Percentiles rank a stretch among this genome's conserved stretches.
phyloP scores from a whole-genome alignment of 2,329 filamentous ascomycete genomes.

The Calonectria pseudoturangicola region DNA sequence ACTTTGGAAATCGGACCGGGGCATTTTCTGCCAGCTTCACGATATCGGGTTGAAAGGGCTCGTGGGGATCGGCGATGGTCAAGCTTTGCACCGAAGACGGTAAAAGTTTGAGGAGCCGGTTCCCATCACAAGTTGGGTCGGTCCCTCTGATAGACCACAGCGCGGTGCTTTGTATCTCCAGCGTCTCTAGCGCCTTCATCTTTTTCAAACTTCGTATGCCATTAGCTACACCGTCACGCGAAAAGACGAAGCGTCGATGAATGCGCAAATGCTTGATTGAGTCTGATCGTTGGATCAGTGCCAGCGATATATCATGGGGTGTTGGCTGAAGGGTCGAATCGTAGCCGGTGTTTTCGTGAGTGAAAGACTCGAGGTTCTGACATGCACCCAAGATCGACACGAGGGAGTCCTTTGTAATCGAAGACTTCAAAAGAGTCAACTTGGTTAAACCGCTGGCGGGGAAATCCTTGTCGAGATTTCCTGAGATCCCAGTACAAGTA shows the following conservation, averaged over 20 bases:
- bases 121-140: background rate
- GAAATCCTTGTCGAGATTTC: background rate
- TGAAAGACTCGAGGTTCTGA: background rate
- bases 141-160: background rate
- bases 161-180: constrained; percentile 15
- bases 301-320: background rate
- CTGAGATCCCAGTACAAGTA: background rate
- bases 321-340: constrained; percentile 11
- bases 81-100: background rate
- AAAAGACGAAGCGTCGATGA: constrained; percentile 13
- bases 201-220: constrained; percentile 1
- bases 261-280: background rate
- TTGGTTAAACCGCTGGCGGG: background rate
- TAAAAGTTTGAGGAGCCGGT: background rate
- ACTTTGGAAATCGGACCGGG: background rate
- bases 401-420: constrained; percentile 10
- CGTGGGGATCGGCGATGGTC: background rate
- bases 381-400: background rate
- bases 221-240: background rate
- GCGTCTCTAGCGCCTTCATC: background rate
- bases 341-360: constrained; percentile 14
- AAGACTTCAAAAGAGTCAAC: background rate
- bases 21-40: constrained; percentile 11
- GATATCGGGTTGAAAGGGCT: background rate
- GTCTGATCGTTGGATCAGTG: background rate